These are phyloP conservation scores for Penicillium sp. DNA, from an alignment of 2,329 filamentous ascomycete species.

Conservation along the genomic window DNA sequence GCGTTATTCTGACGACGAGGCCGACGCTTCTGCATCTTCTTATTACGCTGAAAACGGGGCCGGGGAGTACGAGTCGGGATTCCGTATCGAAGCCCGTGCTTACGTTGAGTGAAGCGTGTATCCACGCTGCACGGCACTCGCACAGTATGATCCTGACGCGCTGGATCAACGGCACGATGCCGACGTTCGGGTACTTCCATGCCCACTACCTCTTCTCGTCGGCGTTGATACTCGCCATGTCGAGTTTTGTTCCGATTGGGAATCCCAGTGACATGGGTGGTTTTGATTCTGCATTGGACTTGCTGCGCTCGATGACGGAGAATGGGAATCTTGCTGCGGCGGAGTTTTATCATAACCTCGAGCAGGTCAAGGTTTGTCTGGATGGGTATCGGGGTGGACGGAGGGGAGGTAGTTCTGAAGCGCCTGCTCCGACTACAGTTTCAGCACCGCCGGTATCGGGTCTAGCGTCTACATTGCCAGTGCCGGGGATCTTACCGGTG, in stretches of 20 bases:
- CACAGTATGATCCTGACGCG: constrained; percentile 38
- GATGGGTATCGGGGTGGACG: constrained; percentile 19
- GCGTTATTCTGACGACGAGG: constrained; percentile 40
- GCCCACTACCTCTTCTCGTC: constrained; percentile 42
- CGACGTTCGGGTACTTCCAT: constrained; percentile 42
- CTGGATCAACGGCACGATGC: constrained; percentile 40
- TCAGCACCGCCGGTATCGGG: not conserved
- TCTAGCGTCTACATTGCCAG: constrained; percentile 1
- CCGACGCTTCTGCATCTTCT: constrained; percentile 42
- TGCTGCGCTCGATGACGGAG: constrained; percentile 34
- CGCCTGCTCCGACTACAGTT: not conserved
- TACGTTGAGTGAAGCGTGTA: constrained; percentile 39
- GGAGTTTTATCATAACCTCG: constrained; percentile 36
- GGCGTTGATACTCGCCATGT: constrained; percentile 38
- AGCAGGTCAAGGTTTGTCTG: constrained; percentile 33
- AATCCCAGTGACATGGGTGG: constrained; percentile 29
- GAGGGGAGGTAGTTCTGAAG: not conserved
- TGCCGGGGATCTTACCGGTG: constrained; percentile 1
- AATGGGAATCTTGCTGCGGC: constrained; percentile 38
- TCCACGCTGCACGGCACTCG: constrained; percentile 39
- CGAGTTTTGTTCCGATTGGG: constrained; percentile 34
- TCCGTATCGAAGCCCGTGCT: constrained; percentile 35
- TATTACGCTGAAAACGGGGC: constrained; percentile 31
- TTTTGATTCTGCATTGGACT: constrained; percentile 34
- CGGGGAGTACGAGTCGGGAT: constrained; percentile 1